Percentiles rank a stretch among this genome's conserved stretches.
Evolutionary conservation across 2,329 filamentous ascomycete species (phyloP).

Genomic region (Rutstroemia sp.): DNA sequence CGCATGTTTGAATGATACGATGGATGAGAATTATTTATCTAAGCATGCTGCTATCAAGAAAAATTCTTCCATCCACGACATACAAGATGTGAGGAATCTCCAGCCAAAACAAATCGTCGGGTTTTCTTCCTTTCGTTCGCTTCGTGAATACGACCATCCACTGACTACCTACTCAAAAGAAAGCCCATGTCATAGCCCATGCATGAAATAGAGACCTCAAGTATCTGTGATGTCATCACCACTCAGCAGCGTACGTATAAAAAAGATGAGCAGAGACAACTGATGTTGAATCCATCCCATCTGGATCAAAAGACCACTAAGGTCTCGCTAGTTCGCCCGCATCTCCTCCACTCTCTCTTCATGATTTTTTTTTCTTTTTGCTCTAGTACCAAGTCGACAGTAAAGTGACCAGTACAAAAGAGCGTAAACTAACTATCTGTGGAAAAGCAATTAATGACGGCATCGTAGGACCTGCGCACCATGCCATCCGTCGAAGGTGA

Average conservation of each 20-base stretch:
- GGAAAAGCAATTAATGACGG: slow-evolving; percentile 33
- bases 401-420: background rate
- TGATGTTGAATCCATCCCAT: background rate
- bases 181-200: background rate
- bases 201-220: background rate
- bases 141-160: background rate
- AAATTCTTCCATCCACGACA: background rate
- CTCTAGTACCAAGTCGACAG: background rate
- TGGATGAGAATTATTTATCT: background rate
- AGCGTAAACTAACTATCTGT: slow-evolving; percentile 4
- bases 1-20: background rate
- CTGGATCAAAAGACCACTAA: background rate
- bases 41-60: background rate
- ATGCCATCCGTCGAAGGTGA: slow-evolving; percentile 31
- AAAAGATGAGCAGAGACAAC: background rate
- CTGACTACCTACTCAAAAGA: background rate
- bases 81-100: background rate
- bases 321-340: background rate
- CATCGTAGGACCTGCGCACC: slow-evolving; percentile 35
- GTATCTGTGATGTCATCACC: background rate
- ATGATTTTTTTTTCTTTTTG: background rate
- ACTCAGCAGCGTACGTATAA: background rate
- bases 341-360: background rate
- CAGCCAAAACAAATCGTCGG: background rate
- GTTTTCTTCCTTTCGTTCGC: background rate